Conservation (phyloP, 2,329 filamentous ascomycete genomes). For the Emmonsiellopsis sp. region DNA sequence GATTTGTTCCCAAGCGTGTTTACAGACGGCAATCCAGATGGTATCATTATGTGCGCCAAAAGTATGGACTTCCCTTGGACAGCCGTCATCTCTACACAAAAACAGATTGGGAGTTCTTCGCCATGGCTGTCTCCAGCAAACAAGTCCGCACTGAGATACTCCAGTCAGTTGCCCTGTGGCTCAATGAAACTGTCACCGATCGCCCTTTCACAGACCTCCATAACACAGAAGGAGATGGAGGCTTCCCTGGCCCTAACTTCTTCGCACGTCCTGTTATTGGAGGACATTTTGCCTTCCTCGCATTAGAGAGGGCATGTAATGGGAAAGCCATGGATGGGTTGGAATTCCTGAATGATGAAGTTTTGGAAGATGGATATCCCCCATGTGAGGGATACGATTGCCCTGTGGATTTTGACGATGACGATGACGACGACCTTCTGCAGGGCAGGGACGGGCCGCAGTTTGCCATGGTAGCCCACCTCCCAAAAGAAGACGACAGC, state of each 20-base stretch:
- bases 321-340: conserved; percentile 55
- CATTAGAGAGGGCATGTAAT: conserved; percentile 69
- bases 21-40: conserved; percentile 73
- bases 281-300: conserved; percentile 75
- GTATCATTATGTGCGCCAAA: conserved; percentile 70
- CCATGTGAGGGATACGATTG: conserved; percentile 1
- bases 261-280: conserved; percentile 76
- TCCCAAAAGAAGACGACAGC: neutral
- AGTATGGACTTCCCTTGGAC: conserved; percentile 74
- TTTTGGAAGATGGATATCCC: neutral
- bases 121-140: conserved; percentile 65
- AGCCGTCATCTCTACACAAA: conserved; percentile 77
- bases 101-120: conserved; percentile 86
- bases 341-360: conserved; percentile 26
- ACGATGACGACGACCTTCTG: neutral
- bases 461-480: conserved; percentile 2
- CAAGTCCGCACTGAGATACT: conserved; percentile 62
- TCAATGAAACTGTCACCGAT: conserved; percentile 73
- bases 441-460: neutral
- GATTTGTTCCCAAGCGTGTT: conserved; percentile 64
- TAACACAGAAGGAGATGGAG: conserved; percentile 66
- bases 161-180: conserved; percentile 64
- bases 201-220: conserved; percentile 74
- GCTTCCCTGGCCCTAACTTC: conserved; percentile 65
- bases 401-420: neutral